Base-by-base conservation (phyloP, 371 early-diverging fungal species). In the Dipsacomyces acuminosporus region DNA sequence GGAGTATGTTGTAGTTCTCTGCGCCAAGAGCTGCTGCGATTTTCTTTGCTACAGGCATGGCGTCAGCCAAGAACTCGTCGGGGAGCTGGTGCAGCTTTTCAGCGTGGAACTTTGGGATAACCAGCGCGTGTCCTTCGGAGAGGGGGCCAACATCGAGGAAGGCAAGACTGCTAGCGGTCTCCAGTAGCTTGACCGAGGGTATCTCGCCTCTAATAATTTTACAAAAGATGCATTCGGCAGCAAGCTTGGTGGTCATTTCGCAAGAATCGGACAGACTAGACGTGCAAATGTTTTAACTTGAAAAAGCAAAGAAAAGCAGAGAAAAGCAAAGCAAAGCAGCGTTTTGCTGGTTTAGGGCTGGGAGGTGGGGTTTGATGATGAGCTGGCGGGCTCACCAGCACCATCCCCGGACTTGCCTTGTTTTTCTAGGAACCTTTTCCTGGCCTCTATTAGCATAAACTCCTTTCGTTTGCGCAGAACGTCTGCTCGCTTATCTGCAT, bases 1-100 rank as follows among this genome's bases (percentile, higher is more conserved):
- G 95, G 24, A 96, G 72, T 22, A 96, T 73, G 75, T 96, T 96
- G 80, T 95, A 96, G 58, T 91, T 77, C 19, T 80, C 79, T 38
- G 81, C 75, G 15, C 84, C 85, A 18, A 80, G 61, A 11, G 87
- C 88, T 14, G 56, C 41, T 13, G 89, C 91, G 35, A 95, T 80
- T 74, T 88, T 86, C 75, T 92, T 92, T 45, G 93, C 91, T 19
- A 86, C 73, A 14, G 93, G 94, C 64, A 93, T 75, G 11, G 90
- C 45, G 54, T 93, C 95, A 22, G 82, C 80, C 47, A 95, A 74
- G 51, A 78, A 80, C 42, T 87, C 90, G 56, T 93, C 93, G 9
- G 93, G 89, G 8, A 97, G 59, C 74, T 94, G 79, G 69, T 93
- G 92, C 71, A 93, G 67, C 67, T 86, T 86, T 62, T 90, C 83